Percentiles rank a stretch among this genome's conserved stretches.
phyloP scores from a whole-genome alignment of 2,329 filamentous ascomycete species.

The Amylocarpus encephaloides region DNA sequence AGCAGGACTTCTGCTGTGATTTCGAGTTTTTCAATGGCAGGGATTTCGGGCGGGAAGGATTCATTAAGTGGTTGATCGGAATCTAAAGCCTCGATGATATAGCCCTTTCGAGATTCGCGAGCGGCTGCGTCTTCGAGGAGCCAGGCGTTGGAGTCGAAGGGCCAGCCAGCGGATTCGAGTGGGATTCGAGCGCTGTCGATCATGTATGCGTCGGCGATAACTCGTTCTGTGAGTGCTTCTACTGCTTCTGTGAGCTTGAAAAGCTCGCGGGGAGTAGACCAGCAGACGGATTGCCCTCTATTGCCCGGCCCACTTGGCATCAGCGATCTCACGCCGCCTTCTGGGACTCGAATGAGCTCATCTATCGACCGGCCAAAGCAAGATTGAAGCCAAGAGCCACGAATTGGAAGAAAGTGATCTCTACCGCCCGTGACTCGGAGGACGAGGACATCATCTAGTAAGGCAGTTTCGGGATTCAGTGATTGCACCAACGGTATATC shows the following conservation, averaged over 20 bases:
- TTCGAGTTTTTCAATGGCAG: conserved; percentile 66
- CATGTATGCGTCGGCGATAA: conserved; percentile 56
- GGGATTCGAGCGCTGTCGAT: conserved; percentile 48
- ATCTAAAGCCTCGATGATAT: conserved; percentile 64
- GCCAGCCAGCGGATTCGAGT: conserved; percentile 50
- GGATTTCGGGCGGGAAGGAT: conserved; percentile 55
- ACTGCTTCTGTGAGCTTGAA: conserved; percentile 83
- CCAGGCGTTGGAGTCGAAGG: conserved; percentile 40
- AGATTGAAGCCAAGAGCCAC: conserved; percentile 71
- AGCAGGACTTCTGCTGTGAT: conserved; percentile 65
- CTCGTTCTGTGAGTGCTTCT: conserved; percentile 49
- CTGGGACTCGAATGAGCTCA: conserved; percentile 78
- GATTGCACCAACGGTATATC: conserved; percentile 56
- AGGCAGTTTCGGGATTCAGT: conserved; percentile 61
- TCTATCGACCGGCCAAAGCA: conserved; percentile 82
- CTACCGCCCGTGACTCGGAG: conserved; percentile 76
- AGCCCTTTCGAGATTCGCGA: conserved; percentile 29
- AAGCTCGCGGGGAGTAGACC: conserved; percentile 80
- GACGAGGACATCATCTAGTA: conserved; percentile 81
- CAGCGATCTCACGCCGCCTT: conserved; percentile 67
- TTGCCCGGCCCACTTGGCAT: conserved; percentile 25
- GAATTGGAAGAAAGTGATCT: conserved; percentile 85
- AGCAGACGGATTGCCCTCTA: conserved; percentile 53
- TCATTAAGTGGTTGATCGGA: conserved; percentile 56
- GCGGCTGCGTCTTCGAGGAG: conserved; percentile 30